Evolutionary conservation across 2,329 filamentous ascomycete genomes (phyloP).

Genomic region (Neophaeococcomyces aloes): DNA sequence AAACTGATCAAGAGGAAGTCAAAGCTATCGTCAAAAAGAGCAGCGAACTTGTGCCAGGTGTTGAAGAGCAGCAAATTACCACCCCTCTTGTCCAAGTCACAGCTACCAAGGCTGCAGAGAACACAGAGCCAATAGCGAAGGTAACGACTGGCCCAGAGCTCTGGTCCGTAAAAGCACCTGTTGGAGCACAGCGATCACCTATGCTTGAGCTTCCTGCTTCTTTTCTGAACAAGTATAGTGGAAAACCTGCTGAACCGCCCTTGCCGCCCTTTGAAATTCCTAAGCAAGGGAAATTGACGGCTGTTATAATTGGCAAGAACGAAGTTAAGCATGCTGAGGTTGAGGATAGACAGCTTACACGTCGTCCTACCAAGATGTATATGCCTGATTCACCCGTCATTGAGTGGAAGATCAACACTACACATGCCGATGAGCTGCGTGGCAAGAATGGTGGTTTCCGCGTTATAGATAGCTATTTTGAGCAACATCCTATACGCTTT

Average conservation of each 20-base stretch:
- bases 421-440: background rate
- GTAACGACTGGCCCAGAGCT: too few relatives aligned
- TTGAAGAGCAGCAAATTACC: background rate
- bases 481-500: conserved; percentile 6
- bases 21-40: background rate
- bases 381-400: conserved; percentile 4
- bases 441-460: too few relatives aligned
- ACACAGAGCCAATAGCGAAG: too few relatives aligned
- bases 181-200: background rate
- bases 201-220: conserved; percentile 10
- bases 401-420: conserved; percentile 3
- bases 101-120: too few relatives aligned
- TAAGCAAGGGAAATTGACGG: too few relatives aligned
- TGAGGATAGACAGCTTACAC: background rate
- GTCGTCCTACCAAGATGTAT: background rate
- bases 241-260: background rate
- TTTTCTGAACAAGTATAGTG: conserved; percentile 12
- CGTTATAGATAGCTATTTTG: conserved; percentile 6
- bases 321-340: too few relatives aligned
- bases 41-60: background rate
- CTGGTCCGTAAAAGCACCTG: too few relatives aligned
- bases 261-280: too few relatives aligned
- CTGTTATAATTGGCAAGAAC: too few relatives aligned
- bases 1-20: background rate
- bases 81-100: background rate